Conservation (phyloP, 257 asterid species). For the Penstemon newberryi region DNA sequence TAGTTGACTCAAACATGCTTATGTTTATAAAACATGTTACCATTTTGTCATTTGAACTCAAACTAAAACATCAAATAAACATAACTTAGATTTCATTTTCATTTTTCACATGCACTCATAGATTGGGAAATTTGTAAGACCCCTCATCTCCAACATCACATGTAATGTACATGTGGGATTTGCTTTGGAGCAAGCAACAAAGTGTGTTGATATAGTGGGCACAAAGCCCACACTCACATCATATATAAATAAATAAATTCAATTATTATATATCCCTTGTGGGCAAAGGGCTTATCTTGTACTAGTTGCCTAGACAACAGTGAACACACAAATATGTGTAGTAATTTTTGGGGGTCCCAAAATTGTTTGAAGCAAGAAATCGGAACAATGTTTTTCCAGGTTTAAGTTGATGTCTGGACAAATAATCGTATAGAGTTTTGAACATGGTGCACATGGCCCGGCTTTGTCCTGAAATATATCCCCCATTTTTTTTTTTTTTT, state of each 20-base stretch:
- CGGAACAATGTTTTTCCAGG: constrained; percentile 32
- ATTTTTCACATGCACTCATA: no score
- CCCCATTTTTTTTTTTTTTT: no score
- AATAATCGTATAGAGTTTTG: constrained; percentile 35
- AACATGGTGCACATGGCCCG: constrained; percentile 50
- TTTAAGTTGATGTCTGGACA: constrained; percentile 33
- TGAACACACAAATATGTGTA: constrained; percentile 37
- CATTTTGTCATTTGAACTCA: no score
- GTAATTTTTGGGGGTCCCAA: constrained; percentile 42
- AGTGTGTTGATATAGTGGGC: constrained; percentile 31
- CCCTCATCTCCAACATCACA: constrained; percentile 41
- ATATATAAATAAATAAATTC: neutral
- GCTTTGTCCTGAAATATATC: constrained; percentile 30
- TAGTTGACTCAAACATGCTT: no score
- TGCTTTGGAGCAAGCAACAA: constrained; percentile 35
- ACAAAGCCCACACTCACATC: constrained; percentile 33
- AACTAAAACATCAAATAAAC: no score
- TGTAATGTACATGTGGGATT: constrained; percentile 45
- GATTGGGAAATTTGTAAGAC: neutral
- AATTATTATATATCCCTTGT: constrained; percentile 15
- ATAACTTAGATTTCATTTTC: no score
- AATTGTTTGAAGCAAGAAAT: constrained; percentile 33
- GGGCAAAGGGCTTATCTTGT: constrained; percentile 23
- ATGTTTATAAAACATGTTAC: no score
- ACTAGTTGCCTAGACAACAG: constrained; percentile 39